Percentiles rank a stretch among this genome's conserved stretches.
Conservation (phyloP, 2,329 filamentous ascomycete species). For the Sclerotinia minor region DNA sequence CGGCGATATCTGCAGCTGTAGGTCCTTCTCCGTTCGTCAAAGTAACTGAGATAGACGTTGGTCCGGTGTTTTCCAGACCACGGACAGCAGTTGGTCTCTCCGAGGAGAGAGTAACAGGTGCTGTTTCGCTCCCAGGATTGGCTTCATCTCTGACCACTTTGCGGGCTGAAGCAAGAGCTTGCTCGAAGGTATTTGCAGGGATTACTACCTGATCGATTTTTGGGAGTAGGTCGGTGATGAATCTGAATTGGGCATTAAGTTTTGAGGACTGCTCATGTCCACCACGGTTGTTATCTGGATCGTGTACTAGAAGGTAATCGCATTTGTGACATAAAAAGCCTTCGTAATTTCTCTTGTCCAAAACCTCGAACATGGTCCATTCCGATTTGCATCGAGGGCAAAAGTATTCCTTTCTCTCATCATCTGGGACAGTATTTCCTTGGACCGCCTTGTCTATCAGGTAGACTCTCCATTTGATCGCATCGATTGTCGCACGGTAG, state of each 20-base stretch:
- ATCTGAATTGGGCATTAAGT: conserved; percentile 77
- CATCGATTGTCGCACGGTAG: conserved; percentile 90
- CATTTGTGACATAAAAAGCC: conserved; percentile 88
- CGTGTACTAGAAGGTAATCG: conserved; percentile 60
- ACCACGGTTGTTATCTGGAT: conserved; percentile 66
- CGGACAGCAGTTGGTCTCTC: conserved; percentile 67
- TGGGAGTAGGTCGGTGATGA: conserved; percentile 73
- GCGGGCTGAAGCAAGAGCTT: conserved; percentile 61
- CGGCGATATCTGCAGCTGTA: conserved; percentile 65
- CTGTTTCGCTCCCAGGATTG: conserved; percentile 62
- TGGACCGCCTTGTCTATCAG: conserved; percentile 87
- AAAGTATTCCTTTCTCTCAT: conserved; percentile 88
- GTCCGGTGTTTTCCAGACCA: conserved; percentile 65
- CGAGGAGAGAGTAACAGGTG: conserved; percentile 55
- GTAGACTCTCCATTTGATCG: conserved; percentile 92
- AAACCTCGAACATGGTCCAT: conserved; percentile 86
- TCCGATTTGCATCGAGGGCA: conserved; percentile 80
- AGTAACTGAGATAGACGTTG: conserved; percentile 68
- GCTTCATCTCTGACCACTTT: conserved; percentile 67
- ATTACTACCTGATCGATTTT: conserved; percentile 74
- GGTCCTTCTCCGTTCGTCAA: conserved; percentile 67
- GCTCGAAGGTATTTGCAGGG: conserved; percentile 72
- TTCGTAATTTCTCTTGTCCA: conserved; percentile 65
- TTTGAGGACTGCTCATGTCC: conserved; percentile 72
- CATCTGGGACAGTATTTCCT: conserved; percentile 73